phyloP scores from a whole-genome alignment of 2,329 filamentous ascomycete genomes.

The Fusarium dimerum region DNA sequence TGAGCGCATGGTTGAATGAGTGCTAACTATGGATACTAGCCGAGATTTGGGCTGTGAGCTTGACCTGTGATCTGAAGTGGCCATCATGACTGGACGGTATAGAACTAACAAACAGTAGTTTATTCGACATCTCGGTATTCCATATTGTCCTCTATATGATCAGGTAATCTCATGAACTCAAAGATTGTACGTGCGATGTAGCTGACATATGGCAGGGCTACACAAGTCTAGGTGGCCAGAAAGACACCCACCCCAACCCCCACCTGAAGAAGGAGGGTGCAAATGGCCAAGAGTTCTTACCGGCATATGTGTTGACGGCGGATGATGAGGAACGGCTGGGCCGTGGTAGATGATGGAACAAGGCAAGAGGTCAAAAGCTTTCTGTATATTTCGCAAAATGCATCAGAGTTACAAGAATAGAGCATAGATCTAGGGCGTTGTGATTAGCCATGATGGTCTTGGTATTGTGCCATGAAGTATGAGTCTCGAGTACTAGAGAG shows the following conservation, averaged over 20 bases:
- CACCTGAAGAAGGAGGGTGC: constrained; percentile 23
- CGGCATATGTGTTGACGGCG: constrained; percentile 73
- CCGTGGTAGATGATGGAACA: constrained; percentile 52
- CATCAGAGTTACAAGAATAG: constrained; percentile 14
- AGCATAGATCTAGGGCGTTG: constrained; percentile 23
- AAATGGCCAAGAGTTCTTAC: constrained; percentile 54
- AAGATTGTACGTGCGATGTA: background rate
- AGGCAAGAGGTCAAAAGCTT: constrained; percentile 4
- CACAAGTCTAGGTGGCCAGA: constrained; percentile 86
- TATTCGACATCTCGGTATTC: constrained; percentile 74
- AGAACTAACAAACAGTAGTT: constrained; percentile 55
- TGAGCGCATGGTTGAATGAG: background rate
- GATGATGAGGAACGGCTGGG: constrained; percentile 81
- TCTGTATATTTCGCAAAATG: constrained; percentile 12
- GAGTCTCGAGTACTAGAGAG: no score
- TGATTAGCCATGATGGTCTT: background rate
- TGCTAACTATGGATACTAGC: constrained; percentile 29
- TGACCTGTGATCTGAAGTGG: background rate
- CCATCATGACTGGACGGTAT: background rate
- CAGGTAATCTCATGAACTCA: constrained; percentile 22
- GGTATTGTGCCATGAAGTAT: background rate
- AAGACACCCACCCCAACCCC: constrained; percentile 89
- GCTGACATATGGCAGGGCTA: constrained; percentile 57
- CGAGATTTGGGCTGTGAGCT: constrained; percentile 86
- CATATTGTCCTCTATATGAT: constrained; percentile 88